Evolutionary conservation across 1,139 yeast species (phyloP).

Genomic region (Arxiozyma slooffiae): DNA sequence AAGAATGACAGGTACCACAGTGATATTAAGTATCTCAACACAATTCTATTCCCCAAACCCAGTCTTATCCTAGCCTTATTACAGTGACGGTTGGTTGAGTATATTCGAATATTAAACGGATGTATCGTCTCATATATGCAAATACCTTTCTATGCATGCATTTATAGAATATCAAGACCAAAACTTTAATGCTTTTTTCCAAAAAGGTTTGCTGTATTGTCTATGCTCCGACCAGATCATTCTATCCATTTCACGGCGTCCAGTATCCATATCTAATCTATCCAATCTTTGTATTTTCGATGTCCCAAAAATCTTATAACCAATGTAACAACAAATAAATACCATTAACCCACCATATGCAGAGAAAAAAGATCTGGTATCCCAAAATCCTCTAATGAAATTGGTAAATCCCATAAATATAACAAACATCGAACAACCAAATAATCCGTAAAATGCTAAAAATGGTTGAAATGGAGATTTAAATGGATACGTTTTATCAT

Average conservation of each 20-base stretch:
- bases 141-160: not conserved
- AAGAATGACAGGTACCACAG: not conserved
- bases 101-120: too few relatives aligned
- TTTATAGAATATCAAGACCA: not conserved
- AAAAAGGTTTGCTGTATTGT: slow-evolving; percentile 15
- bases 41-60: not conserved
- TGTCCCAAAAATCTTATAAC: slow-evolving; percentile 48
- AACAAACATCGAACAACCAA: slow-evolving; percentile 43
- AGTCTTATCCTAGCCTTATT: too few relatives aligned
- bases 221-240: slow-evolving; percentile 35
- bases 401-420: slow-evolving; percentile 64
- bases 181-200: slow-evolving; percentile 11
- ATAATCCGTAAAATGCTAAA: slow-evolving; percentile 56
- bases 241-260: slow-evolving; percentile 64
- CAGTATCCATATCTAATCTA: slow-evolving; percentile 66
- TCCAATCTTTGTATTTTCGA: slow-evolving; percentile 47
- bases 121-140: too few relatives aligned
- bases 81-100: not conserved
- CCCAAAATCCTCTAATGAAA: slow-evolving; percentile 54
- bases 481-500: slow-evolving; percentile 61
- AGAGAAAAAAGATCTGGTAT: slow-evolving; percentile 52
- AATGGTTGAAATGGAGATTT: slow-evolving; percentile 72
- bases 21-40: too few relatives aligned
- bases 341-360: slow-evolving; percentile 58
- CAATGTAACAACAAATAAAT: slow-evolving; percentile 44